These are phyloP conservation scores for Linnemannia exigua DNA, from an alignment of 192 early-diverging fungal genomes.

Conservation along the genomic window DNA sequence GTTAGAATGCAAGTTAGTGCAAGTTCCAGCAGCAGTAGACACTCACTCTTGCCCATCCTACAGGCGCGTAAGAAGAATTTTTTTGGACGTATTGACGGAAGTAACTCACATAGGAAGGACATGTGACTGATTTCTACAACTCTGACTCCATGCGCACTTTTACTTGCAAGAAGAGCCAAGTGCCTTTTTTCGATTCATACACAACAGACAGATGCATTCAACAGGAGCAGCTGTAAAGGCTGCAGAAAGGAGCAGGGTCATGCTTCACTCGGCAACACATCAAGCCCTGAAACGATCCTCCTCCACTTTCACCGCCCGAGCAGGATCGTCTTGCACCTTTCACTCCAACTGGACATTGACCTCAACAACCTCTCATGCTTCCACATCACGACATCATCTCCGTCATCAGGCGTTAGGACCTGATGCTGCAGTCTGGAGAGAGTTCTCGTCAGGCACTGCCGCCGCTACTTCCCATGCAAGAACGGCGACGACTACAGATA, in stretches of 20 bases:
- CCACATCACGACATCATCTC: not conserved
- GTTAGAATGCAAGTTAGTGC: too few species aligned
- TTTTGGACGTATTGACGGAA: too few species aligned
- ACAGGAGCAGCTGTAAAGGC: not conserved
- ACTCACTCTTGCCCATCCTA: too few species aligned
- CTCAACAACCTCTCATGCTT: not conserved
- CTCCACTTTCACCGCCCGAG: not conserved
- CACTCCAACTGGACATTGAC: not conserved
- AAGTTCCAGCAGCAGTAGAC: too few species aligned
- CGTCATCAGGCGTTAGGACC: not conserved
- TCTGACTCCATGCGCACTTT: not conserved
- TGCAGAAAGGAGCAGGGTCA: not conserved
- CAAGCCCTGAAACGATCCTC: not conserved
- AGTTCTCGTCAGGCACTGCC: not conserved
- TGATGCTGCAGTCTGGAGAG: not conserved
- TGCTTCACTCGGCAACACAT: not conserved
- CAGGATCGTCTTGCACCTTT: not conserved
- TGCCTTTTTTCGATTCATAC: not conserved
- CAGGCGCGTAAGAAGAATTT: too few species aligned
- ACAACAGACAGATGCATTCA: not conserved
- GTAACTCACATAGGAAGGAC: too few species aligned
- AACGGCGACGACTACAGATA: not conserved
- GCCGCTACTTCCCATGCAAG: not conserved
- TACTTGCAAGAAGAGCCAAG: not conserved
- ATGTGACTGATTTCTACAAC: not conserved